Evolutionary conservation across 192 early-diverging fungal species (phyloP), one percentile per base, ranked within the genome.

Genomic region (Glomus cerebriforme): DNA sequence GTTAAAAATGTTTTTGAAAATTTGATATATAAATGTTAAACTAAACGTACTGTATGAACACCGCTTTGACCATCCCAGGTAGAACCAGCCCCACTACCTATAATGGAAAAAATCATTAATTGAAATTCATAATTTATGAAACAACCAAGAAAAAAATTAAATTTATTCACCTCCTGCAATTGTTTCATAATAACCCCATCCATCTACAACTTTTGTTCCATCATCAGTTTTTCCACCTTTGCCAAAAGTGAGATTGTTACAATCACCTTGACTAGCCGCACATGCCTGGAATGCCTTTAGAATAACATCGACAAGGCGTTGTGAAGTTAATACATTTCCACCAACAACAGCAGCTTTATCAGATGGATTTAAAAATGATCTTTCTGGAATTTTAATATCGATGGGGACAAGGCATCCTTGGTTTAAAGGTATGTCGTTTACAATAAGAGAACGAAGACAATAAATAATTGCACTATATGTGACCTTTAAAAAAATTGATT

Each of bases 191-290:
- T 99, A 99, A 26, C 96, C 96, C 91, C 95, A 97, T 31, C 96
- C 95, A 2, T 93, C 89, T 47, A 82, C 84, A 37, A 85, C 78
- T 26, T 84, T 83, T 34, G 85, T 84, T 19, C 85, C 83, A 60
- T 88, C 85, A 71, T 88, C 83, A 12, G 84, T 86, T 70, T 90
- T 89, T 31, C 86, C 87, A 4, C 86, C 91, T 8, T 90, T 85
- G 8, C 98, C 98, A 82, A 99, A 99, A 3, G 98, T 98, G 65
- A 99, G 85, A 79, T 99, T 99, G 88, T 99, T 99, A 88, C 93
- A 94, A 82, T 94, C 95, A 0, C 97, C 92, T 82, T 99, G 96
- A 27, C 92, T 94, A 0, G 98, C 96, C 3, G 96, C 95, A 74
- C 93, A 94, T 0, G 94, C 96, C 17, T 88, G 85, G 81, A 99